phyloP scores from a whole-genome alignment of 768 basidiomycete genomes.

The Rhodotorula kratochvilovae region DNA sequence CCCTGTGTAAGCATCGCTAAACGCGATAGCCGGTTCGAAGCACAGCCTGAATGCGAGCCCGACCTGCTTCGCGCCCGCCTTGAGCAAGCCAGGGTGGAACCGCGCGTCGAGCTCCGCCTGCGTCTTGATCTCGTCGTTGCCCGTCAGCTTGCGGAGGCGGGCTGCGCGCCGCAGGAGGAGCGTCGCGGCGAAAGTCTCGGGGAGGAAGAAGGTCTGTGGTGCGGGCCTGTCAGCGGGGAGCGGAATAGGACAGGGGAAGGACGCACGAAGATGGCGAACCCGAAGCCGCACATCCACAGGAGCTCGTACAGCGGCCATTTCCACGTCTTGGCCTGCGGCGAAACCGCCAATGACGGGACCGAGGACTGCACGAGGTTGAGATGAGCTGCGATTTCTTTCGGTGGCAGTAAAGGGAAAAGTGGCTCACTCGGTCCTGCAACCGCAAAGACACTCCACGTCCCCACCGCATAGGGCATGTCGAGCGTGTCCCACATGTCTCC shows the following conservation, averaged over 20 bases:
- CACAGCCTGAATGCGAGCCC: constrained; percentile 42
- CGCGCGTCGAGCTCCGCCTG: constrained; percentile 44
- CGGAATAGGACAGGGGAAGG: constrained; percentile 15
- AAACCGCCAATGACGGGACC: constrained; percentile 42
- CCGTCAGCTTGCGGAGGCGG: constrained; percentile 48
- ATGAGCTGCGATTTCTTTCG: not conserved
- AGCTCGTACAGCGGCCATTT: constrained; percentile 47
- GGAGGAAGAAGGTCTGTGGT: constrained; percentile 43
- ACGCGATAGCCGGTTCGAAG: constrained; percentile 46
- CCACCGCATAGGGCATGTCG: constrained; percentile 20
- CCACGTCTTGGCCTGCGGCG: constrained; percentile 48
- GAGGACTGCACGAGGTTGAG: constrained; percentile 10
- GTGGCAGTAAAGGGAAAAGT: not conserved
- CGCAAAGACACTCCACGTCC: constrained; percentile 44
- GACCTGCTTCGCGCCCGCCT: constrained; percentile 29
- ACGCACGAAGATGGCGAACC: constrained; percentile 43
- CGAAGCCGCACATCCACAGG: constrained; percentile 45
- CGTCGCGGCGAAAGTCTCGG: constrained; percentile 47
- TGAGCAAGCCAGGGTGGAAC: not conserved
- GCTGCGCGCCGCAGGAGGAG: constrained; percentile 48
- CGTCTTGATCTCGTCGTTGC: constrained; percentile 45
- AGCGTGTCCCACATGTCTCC: not conserved
- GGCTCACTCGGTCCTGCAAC: constrained; percentile 34
- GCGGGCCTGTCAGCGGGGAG: not conserved
- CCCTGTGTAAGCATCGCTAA: constrained; percentile 46